These are phyloP conservation scores for Dichomitus squalens DNA, from an alignment of 1,284 basidiomycete species.

Conservation along the genomic window DNA sequence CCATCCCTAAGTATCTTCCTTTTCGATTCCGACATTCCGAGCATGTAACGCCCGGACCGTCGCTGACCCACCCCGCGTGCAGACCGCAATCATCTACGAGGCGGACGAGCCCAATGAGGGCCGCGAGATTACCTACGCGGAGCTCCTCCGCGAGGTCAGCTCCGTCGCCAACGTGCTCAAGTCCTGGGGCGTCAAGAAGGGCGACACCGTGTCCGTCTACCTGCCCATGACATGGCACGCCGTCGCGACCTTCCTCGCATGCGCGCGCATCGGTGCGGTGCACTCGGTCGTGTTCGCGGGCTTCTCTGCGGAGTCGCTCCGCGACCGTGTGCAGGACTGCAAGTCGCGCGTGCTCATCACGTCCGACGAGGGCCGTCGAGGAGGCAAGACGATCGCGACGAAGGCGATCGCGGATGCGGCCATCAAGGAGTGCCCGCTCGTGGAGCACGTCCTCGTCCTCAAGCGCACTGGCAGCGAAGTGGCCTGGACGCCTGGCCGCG, in stretches of 20 bases:
- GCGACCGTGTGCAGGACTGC: slow-evolving; percentile 94
- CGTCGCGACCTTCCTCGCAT: slow-evolving; percentile 94
- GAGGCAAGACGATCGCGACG: slow-evolving; percentile 94
- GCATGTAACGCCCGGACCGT: background rate
- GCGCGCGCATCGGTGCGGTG: slow-evolving; percentile 95
- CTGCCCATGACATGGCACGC: slow-evolving; percentile 93
- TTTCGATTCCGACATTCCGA: background rate
- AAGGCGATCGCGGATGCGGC: slow-evolving; percentile 96
- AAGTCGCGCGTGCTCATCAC: slow-evolving; percentile 91
- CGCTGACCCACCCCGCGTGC: background rate
- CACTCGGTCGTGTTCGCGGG: slow-evolving; percentile 99
- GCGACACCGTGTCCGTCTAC: slow-evolving; percentile 93
- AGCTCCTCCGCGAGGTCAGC: slow-evolving; percentile 91
- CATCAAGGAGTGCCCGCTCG: slow-evolving; percentile 80
- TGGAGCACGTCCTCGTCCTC: slow-evolving; percentile 92
- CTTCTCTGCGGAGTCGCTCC: slow-evolving; percentile 95
- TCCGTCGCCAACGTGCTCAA: slow-evolving; percentile 92
- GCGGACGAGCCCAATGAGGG: slow-evolving; percentile 93
- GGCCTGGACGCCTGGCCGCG: slow-evolving; percentile 83
- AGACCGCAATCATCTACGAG: slow-evolving; percentile 97
- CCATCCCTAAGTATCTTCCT: background rate
- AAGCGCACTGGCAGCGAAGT: slow-evolving; percentile 87
- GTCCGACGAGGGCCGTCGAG: slow-evolving; percentile 92
- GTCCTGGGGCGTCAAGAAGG: slow-evolving; percentile 90
- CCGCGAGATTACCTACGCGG: slow-evolving; percentile 75